Percentiles rank a stretch among this genome's conserved stretches.
Evolutionary conservation across 345 rosid genomes (phyloP).

Genomic region (Lumnitzera littorea): DNA sequence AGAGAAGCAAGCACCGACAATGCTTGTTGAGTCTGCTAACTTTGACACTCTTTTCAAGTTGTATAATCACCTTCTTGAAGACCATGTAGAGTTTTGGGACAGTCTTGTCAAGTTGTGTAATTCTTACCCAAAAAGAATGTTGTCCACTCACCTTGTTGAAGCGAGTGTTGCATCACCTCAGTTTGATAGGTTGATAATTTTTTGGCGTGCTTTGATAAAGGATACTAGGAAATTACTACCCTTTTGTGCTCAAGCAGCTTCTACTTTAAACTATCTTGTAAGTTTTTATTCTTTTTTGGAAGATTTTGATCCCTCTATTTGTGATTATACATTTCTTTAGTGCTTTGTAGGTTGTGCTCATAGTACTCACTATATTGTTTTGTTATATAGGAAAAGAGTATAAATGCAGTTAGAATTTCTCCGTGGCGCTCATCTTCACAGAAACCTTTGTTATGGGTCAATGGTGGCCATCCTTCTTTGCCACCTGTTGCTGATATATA

Average conservation of each 20-base stretch:
- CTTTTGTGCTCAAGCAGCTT: slow-evolving; percentile 35
- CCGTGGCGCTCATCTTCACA: slow-evolving; percentile 32
- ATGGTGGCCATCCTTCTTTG: slow-evolving; percentile 82
- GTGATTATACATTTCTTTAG: too few relatives aligned
- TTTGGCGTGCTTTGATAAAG: slow-evolving; percentile 64
- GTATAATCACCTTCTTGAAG: slow-evolving; percentile 50
- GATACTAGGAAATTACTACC: slow-evolving; percentile 39
- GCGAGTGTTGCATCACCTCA: slow-evolving; percentile 32
- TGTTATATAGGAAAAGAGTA: slow-evolving; percentile 38
- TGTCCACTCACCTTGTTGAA: too few relatives aligned
- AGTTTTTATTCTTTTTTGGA: slow-evolving; percentile 6
- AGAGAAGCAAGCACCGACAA: slow-evolving; percentile 49
- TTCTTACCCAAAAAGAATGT: too few relatives aligned
- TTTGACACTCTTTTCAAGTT: slow-evolving; percentile 37
- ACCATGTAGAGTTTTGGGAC: slow-evolving; percentile 63
- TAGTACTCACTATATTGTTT: slow-evolving; percentile 9
- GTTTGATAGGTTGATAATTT: slow-evolving; percentile 36
- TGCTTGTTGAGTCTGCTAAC: slow-evolving; percentile 43
- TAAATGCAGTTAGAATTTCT: slow-evolving; percentile 37
- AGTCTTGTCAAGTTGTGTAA: slow-evolving; percentile 35
- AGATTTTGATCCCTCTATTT: background rate
- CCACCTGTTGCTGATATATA: slow-evolving; percentile 53
- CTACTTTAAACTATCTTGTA: slow-evolving; percentile 49
- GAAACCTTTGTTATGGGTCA: slow-evolving; percentile 76
- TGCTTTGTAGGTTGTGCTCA: too few relatives aligned